These are phyloP conservation scores for Schizosaccharomyces osmophilus DNA, from an alignment of 805 yeast genomes.

Conservation along the genomic window DNA sequence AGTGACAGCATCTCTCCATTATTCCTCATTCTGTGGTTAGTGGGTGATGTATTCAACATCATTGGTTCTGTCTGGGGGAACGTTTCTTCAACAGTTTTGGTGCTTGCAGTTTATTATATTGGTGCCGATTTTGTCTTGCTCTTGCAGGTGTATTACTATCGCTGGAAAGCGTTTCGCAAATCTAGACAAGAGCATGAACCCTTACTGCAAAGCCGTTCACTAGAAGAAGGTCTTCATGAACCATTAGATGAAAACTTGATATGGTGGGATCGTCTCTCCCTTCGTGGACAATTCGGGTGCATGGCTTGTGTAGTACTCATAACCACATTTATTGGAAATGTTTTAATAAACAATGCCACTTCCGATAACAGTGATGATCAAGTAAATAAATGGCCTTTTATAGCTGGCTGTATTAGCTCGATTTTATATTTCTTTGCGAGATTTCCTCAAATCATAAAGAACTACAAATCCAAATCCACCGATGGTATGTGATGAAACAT, in stretches of 20 bases:
- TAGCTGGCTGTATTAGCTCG: conserved; percentile 41
- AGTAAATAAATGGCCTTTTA: not conserved
- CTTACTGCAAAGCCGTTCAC: not conserved
- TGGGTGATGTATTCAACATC: conserved; percentile 84
- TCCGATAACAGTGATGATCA: not conserved
- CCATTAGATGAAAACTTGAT: not conserved
- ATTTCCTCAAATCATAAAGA: conserved; percentile 71
- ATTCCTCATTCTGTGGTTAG: conserved; percentile 73
- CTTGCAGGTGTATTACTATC: conserved; percentile 63
- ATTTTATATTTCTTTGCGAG: conserved; percentile 51
- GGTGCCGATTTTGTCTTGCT: conserved; percentile 67
- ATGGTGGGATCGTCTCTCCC: not conserved
- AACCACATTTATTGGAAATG: not conserved
- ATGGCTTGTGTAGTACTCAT: not conserved
- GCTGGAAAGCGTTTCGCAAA: conserved; percentile 11
- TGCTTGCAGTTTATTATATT: conserved; percentile 79
- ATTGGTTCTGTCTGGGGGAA: conserved; percentile 77
- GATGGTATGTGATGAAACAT: conserved; percentile 37
- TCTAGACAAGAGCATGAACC: not conserved
- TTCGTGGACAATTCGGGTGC: not conserved
- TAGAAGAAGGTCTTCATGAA: not conserved
- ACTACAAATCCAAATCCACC: conserved; percentile 68
- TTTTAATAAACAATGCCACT: not conserved
- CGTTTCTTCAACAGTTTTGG: conserved; percentile 72
- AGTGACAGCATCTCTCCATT: conserved; percentile 62